Conservation (phyloP, 2,329 filamentous ascomycete species). For the Colletotrichum musicola region DNA sequence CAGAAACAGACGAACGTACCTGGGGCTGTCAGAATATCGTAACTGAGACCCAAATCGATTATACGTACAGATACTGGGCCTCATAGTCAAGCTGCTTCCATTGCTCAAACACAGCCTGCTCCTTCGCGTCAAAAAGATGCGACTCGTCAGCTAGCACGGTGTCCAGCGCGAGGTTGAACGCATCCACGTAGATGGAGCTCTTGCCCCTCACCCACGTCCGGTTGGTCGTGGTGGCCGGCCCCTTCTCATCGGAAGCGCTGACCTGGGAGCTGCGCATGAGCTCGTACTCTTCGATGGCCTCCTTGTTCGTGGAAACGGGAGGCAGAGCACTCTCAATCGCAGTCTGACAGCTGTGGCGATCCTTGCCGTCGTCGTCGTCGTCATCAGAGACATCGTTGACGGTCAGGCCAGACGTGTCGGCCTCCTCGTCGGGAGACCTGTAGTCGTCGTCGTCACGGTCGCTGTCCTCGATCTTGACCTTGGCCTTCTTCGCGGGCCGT, state of each 20-base stretch:
- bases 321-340: slow-evolving; percentile 81
- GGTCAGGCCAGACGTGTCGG: slow-evolving; percentile 47
- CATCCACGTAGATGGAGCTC: slow-evolving; percentile 96
- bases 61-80: slow-evolving; percentile 85
- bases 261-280: slow-evolving; percentile 70
- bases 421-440: slow-evolving; percentile 42
- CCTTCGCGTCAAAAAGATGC: slow-evolving; percentile 86
- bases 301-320: slow-evolving; percentile 72
- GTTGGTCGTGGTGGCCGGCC: not conserved
- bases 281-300: slow-evolving; percentile 86
- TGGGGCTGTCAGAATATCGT: slow-evolving; percentile 49
- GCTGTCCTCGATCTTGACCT: slow-evolving; percentile 43
- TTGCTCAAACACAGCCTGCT: slow-evolving; percentile 79
- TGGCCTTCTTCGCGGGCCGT: slow-evolving; percentile 52
- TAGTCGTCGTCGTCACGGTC: slow-evolving; percentile 40
- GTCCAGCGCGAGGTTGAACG: slow-evolving; percentile 92
- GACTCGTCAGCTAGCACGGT: slow-evolving; percentile 91
- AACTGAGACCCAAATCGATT: not conserved
- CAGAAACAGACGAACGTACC: slow-evolving; percentile 92
- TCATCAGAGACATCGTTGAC: slow-evolving; percentile 40
- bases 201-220: slow-evolving; percentile 77
- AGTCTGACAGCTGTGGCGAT: slow-evolving; percentile 58
- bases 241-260: slow-evolving; percentile 52
- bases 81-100: slow-evolving; percentile 85
- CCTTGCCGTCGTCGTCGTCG: slow-evolving; percentile 47